These are phyloP conservation scores for Pythium scleroteichum DNA, from an alignment of 352 stramenopile species.

Conservation along the genomic window DNA sequence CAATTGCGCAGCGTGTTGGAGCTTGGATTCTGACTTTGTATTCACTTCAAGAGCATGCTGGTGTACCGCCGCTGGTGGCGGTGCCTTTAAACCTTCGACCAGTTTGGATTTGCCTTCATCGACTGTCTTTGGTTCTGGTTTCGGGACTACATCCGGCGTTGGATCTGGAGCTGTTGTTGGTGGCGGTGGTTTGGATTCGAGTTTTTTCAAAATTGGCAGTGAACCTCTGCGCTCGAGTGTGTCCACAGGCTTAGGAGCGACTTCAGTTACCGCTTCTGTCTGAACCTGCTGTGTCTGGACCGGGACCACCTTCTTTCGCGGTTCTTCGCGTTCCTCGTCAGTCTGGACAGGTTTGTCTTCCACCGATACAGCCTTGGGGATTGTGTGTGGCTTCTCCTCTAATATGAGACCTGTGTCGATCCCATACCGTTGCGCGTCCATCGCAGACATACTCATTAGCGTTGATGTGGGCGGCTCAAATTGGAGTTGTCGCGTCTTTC, in stretches of 20 bases:
- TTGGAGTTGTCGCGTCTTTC: constrained; percentile 35
- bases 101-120: background rate
- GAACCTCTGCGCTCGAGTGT: background rate
- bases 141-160: background rate
- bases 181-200: background rate
- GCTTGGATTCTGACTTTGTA: constrained; percentile 19
- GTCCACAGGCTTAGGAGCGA: background rate
- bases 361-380: constrained; percentile 12
- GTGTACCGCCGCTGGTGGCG: background rate
- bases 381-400: constrained; percentile 3
- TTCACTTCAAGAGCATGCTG: background rate
- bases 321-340: constrained; percentile 29
- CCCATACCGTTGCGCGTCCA: constrained; percentile 69
- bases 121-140: constrained; percentile 12
- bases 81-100: constrained; percentile 6
- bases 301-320: background rate
- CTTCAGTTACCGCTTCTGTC: constrained; percentile 18
- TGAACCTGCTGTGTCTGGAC: constrained; percentile 32
- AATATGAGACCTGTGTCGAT: constrained; percentile 42
- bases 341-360: constrained; percentile 67
- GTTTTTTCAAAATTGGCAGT: background rate
- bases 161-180: background rate
- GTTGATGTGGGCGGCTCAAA: constrained; percentile 23
- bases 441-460: constrained; percentile 54
- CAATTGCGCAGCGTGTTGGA: constrained; percentile 42